These are phyloP conservation scores for Sparassis latifolia DNA, from an alignment of 1,284 basidiomycete genomes.

Conservation along the genomic window DNA sequence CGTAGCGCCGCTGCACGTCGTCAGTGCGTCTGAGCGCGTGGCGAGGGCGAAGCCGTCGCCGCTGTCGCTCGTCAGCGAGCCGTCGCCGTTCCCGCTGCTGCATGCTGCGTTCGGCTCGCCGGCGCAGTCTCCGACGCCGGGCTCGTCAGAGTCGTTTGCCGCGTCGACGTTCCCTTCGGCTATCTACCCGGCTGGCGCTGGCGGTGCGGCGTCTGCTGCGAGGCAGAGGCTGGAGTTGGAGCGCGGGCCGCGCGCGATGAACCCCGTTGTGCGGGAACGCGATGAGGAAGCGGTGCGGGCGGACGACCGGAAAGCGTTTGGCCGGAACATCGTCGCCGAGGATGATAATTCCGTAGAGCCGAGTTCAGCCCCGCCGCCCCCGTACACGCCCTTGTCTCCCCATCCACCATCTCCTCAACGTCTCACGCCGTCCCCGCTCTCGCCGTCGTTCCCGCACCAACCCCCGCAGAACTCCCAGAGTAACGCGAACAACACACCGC, in stretches of 20 bases:
- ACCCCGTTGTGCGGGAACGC: not conserved
- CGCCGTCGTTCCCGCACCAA: no score
- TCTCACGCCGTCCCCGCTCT: no score
- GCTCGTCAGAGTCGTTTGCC: constrained; percentile 15
- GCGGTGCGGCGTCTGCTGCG: constrained; percentile 28
- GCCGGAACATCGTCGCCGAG: constrained; percentile 28
- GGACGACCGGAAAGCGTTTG: constrained; percentile 1
- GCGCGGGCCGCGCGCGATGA: constrained; percentile 8
- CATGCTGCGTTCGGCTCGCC: constrained; percentile 50
- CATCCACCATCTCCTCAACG: no score
- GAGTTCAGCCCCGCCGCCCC: no score
- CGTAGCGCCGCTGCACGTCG: no score
- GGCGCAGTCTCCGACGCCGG: constrained; percentile 28
- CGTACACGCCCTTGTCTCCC: no score
- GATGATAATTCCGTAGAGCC: constrained; percentile 25
- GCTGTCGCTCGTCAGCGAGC: constrained; percentile 11
- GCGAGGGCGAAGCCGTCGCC: constrained; percentile 16
- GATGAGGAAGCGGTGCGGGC: not conserved
- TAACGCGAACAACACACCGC: no score
- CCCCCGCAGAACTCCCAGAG: no score
- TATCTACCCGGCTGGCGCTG: constrained; percentile 13
- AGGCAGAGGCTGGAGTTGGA: constrained; percentile 31
- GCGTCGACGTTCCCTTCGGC: constrained; percentile 10
- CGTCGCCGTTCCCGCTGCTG: constrained; percentile 37
- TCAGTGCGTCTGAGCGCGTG: not conserved